Evolutionary conservation across 306 rosid genomes (phyloP).

Genomic region (Gynostemma pentaphyllum): DNA sequence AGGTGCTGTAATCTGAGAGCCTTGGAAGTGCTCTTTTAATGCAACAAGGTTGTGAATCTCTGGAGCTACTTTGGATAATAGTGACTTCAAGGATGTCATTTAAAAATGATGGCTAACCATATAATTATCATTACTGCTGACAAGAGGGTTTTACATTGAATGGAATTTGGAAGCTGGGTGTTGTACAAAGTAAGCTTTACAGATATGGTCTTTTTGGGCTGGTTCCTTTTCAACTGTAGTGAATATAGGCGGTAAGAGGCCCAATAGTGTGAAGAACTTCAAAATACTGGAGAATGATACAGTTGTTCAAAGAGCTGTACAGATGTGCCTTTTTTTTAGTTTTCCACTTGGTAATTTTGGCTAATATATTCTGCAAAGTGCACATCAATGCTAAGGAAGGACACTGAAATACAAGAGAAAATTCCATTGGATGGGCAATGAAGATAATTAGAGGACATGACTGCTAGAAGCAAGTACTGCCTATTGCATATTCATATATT

Average conservation of each 20-base stretch:
- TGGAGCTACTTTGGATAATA: background rate
- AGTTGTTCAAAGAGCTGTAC: background rate
- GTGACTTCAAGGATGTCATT: background rate
- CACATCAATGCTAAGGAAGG: background rate
- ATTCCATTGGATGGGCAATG: background rate
- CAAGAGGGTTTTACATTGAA: background rate
- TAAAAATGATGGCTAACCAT: background rate
- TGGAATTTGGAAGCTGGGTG: background rate
- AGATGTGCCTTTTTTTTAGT: background rate
- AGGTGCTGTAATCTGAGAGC: background rate
- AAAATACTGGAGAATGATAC: background rate
- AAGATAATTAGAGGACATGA: background rate
- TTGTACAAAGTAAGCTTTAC: background rate
- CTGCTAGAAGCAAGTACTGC: background rate
- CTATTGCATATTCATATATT: background rate
- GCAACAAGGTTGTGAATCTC: background rate
- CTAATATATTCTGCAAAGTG: background rate
- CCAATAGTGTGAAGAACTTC: background rate
- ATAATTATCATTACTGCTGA: background rate
- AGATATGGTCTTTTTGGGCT: background rate
- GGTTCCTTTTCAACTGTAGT: background rate
- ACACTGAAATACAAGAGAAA: background rate
- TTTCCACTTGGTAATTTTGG: background rate
- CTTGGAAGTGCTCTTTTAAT: background rate
- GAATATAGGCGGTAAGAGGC: background rate